Conservation (phyloP, 306 rosid genomes). For the Trifolium fragiferum region DNA sequence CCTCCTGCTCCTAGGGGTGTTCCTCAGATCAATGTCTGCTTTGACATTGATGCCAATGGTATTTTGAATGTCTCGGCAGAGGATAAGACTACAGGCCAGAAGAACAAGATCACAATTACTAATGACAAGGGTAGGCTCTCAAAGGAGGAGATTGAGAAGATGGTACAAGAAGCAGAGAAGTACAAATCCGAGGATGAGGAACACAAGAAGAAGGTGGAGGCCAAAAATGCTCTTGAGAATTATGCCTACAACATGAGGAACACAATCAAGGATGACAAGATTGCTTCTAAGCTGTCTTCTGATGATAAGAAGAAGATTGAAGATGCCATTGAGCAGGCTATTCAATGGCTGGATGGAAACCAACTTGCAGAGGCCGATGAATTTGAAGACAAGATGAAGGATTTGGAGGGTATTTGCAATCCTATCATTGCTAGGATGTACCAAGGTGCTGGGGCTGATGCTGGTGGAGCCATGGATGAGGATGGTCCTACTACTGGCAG, state of each 20-base stretch:
- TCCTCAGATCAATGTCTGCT: conserved; percentile 60
- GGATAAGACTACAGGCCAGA: conserved; percentile 66
- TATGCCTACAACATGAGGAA: conserved; percentile 67
- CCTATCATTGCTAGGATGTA: conserved; percentile 65
- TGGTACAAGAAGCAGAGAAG: conserved; percentile 65
- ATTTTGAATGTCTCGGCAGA: conserved; percentile 65
- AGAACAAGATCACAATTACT: conserved; percentile 65
- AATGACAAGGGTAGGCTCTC: conserved; percentile 69
- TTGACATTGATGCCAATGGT: conserved; percentile 57
- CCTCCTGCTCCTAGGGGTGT: conserved; percentile 67
- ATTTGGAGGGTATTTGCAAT: conserved; percentile 62
- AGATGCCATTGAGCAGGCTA: conserved; percentile 61
- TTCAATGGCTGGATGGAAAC: conserved; percentile 62
- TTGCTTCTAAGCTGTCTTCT: conserved; percentile 53
- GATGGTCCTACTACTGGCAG: conserved; percentile 51
- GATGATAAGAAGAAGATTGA: conserved; percentile 66
- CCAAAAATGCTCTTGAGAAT: conserved; percentile 57
- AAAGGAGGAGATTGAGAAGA: conserved; percentile 65
- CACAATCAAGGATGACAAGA: conserved; percentile 61
- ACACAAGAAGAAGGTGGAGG: conserved; percentile 65
- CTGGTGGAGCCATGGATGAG: conserved; percentile 60
- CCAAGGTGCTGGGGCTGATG: conserved; percentile 58
- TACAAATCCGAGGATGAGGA: conserved; percentile 60
- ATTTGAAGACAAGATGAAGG: conserved; percentile 62
- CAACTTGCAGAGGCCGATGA: conserved; percentile 62